Conservation (phyloP, 257 asterid genomes). For the Solanum chiquidenum region DNA sequence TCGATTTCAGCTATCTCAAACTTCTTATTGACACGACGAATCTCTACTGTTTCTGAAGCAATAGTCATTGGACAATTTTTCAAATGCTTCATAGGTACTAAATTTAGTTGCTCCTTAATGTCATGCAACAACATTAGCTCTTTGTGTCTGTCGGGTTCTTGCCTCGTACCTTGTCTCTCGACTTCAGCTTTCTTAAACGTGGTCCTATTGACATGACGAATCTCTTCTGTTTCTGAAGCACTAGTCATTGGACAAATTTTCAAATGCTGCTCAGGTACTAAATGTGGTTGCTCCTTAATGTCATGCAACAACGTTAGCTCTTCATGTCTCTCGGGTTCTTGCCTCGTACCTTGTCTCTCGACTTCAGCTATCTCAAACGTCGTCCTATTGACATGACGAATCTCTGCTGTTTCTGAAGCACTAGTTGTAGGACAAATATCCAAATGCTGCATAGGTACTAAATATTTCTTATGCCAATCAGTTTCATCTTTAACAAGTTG, state of each 20-base stretch:
- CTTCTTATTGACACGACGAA: slow-evolving; percentile 13
- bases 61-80: slow-evolving; percentile 20
- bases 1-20: slow-evolving; percentile 32
- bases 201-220: slow-evolving; percentile 7
- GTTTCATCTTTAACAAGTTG: slow-evolving; percentile 27
- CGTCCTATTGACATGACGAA: slow-evolving; percentile 13
- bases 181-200: slow-evolving; percentile 25
- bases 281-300: slow-evolving; percentile 34
- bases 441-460: slow-evolving; percentile 20
- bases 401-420: slow-evolving; percentile 7
- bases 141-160: slow-evolving; percentile 21
- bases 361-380: slow-evolving; percentile 26
- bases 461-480: slow-evolving; percentile 48
- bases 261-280: slow-evolving; percentile 17
- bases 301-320: slow-evolving; percentile 49
- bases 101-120: slow-evolving; percentile 40
- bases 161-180: slow-evolving; percentile 10
- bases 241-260: neutral
- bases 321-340: slow-evolving; percentile 18
- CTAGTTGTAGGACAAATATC: slow-evolving; percentile 17
- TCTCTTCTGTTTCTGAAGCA: slow-evolving; percentile 7
- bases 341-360: slow-evolving; percentile 6
- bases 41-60: slow-evolving; percentile 9
- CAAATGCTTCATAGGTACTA: slow-evolving; percentile 28
- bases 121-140: slow-evolving; percentile 51